Percentiles rank a stretch among this genome's conserved stretches.
phyloP scores from a whole-genome alignment of 2,329 filamentous ascomycete genomes.

The Ascomycota sp. region DNA sequence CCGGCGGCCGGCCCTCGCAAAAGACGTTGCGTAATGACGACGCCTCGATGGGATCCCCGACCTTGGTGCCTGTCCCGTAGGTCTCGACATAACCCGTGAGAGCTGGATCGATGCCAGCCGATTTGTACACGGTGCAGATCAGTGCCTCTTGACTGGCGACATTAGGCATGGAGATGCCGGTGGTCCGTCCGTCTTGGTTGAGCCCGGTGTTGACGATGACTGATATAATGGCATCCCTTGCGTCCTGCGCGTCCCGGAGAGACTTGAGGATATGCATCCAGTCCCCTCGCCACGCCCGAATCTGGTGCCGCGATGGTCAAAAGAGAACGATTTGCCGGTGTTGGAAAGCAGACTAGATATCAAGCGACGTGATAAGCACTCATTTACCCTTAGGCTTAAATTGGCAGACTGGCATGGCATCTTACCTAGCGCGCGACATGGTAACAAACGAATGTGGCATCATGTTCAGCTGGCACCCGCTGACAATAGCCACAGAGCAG shows the following conservation, averaged over 20 bases:
- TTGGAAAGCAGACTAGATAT: no score
- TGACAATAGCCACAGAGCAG: constrained; percentile 27
- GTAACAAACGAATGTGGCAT: no score
- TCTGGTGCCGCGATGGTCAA: no score
- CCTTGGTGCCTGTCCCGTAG: background rate
- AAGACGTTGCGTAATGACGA: background rate
- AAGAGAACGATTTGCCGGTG: no score
- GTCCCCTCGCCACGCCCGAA: no score
- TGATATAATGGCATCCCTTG: no score
- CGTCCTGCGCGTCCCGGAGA: no score
- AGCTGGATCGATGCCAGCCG: background rate
- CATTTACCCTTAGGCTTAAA: no score
- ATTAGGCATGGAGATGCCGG: background rate
- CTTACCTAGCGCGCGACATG: no score
- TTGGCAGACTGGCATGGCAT: no score
- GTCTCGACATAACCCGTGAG: background rate
- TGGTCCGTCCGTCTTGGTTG: constrained; percentile 28
- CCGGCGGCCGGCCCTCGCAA: background rate
- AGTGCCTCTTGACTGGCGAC: background rate
- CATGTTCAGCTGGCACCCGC: constrained; percentile 29
- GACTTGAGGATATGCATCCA: no score
- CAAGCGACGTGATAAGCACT: no score
- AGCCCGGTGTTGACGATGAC: constrained; percentile 42
- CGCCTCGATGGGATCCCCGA: background rate
- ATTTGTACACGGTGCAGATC: background rate